Conservation (phyloP, 805 yeast species). For the Metschnikowia kofuensis region DNA sequence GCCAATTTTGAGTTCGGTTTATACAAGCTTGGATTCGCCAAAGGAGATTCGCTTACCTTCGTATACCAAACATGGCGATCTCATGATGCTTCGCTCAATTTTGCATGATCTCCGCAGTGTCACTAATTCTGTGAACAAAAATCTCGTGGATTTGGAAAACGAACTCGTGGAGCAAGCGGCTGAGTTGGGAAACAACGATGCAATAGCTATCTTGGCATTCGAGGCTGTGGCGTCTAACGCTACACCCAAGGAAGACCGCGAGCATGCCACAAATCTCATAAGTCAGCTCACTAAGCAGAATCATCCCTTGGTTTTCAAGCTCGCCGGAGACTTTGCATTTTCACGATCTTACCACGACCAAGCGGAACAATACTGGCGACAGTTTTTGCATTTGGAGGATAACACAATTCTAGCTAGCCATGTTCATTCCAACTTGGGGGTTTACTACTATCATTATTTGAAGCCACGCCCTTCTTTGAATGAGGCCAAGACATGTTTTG, state of each 20-base stretch:
- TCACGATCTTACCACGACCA: slow-evolving; percentile 45
- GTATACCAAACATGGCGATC: slow-evolving; percentile 51
- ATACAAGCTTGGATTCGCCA: slow-evolving; percentile 45
- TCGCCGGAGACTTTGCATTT: slow-evolving; percentile 74
- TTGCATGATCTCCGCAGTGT: slow-evolving; percentile 58
- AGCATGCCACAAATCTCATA: slow-evolving; percentile 61
- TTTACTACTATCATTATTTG: slow-evolving; percentile 47
- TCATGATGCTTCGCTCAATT: slow-evolving; percentile 66
- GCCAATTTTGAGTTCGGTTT: slow-evolving; percentile 52
- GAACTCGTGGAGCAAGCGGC: slow-evolving; percentile 81
- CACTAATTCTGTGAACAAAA: slow-evolving; percentile 56
- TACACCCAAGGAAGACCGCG: slow-evolving; percentile 49
- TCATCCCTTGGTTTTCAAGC: slow-evolving; percentile 74
- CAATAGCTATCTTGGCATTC: slow-evolving; percentile 70
- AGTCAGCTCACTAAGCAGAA: slow-evolving; percentile 52
- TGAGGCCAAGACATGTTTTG: slow-evolving; percentile 56
- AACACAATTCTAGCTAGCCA: slow-evolving; percentile 66
- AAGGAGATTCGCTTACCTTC: slow-evolving; percentile 39
- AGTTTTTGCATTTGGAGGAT: slow-evolving; percentile 54
- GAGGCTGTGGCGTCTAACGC: slow-evolving; percentile 44
- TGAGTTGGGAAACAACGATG: slow-evolving; percentile 77
- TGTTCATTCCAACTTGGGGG: slow-evolving; percentile 65
- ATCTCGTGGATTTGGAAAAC: slow-evolving; percentile 62
- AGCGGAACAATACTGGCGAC: slow-evolving; percentile 58
- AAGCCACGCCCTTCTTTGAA: slow-evolving; percentile 45